Base-by-base conservation (phyloP, 2,329 filamentous ascomycete species). In the Eutypa lata region DNA sequence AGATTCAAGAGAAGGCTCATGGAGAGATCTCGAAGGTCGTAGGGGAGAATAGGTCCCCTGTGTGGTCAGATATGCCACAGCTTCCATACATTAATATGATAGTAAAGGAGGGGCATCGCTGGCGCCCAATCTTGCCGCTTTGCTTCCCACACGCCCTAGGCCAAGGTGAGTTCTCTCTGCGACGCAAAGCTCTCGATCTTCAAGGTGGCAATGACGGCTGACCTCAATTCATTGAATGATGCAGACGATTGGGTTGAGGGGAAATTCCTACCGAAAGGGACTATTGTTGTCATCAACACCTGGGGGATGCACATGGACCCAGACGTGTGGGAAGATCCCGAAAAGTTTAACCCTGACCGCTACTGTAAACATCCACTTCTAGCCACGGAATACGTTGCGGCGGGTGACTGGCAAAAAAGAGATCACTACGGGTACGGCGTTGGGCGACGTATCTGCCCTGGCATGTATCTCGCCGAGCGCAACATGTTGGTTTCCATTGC, bases 351-450 rank as follows among this genome's bases (percentile, higher is more conserved):
- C 3, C 61, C 61, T 2, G 56, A 60, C 47, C 52, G 62, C 8
- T 64, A 57, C 43, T 50, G 60, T 10, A 19, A 47, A 21, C 42
- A 58, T 35, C 44, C 47, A 21, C 49, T 47, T 16, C 59, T 54
- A 43, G 57, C 56, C 22, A 43, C 56, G 24, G 61, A 62, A 31
- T 64, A 64, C 44, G 59, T 56, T 1, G 61, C 62, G 16, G 48
- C 24, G 28, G 48, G 62, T 14, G 65, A 70, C 43, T 64, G 65
- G 7, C 57, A 58, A 24, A 50, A 51, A 44, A 66, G 69, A 10
- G 69, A 73, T 47, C 75, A 78, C 55, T 78, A 75, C 55, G 65
- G 68, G 1, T 78, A 76, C 57, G 73, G 75, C 4, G 67, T 68
- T 19, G 76, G 76, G 2, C 65, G 76, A 4, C 68, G 76, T 7